Base-by-base conservation (phyloP, 352 stramenopile genomes). In the Phytophthora syringae region DNA sequence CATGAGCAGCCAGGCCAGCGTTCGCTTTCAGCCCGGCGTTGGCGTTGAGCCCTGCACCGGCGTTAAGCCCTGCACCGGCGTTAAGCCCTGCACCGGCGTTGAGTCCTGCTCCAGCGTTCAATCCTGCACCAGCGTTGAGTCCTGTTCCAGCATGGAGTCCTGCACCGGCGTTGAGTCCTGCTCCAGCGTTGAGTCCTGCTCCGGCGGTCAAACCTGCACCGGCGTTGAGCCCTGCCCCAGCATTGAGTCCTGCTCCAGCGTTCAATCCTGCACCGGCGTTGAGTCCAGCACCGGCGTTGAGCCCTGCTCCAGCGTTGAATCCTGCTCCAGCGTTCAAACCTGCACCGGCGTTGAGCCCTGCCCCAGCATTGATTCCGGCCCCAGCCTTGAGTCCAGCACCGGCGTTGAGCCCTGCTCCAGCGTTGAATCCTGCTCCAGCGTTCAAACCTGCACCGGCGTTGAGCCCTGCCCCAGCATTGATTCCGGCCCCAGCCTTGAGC, bases 21-120 rank as follows among this genome's bases (percentile, higher is more conserved):
- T 30, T 30, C 43, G 48, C 28, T 5, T 36, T 55, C 0, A 55
- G 28, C 7, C 49, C 49, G 5, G 18, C 49, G 16, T 30, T 30
- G 12, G 49, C 49, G 15, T 45, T 45, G 0, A 55, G 11, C 0
- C 30, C 30, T 7, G 28, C 48, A 15, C 30, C 18, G 12, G 48
- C 48, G 21, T 30, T 30, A 18, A 30, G 0, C 27, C 48, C 34
- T 5, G 34, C 10, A 20, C 10, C 10, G 16, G 21, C 16, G 25
- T 30, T 44, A 0, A 55, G 18, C 5, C 48, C 30, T 15, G 48
- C 48, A 11, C 48, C 48, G 3, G 48, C 30, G 12, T 54, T 40
- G 16, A 54, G 27, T 7, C 48, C 36, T 12, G 51, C 51, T 21
- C 51, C 51, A 39, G 51, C 22, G 7, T 42, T 51, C 12, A 60